Conservation (phyloP, 768 basidiomycete genomes). For the Tricholoma bakamatsutake region DNA sequence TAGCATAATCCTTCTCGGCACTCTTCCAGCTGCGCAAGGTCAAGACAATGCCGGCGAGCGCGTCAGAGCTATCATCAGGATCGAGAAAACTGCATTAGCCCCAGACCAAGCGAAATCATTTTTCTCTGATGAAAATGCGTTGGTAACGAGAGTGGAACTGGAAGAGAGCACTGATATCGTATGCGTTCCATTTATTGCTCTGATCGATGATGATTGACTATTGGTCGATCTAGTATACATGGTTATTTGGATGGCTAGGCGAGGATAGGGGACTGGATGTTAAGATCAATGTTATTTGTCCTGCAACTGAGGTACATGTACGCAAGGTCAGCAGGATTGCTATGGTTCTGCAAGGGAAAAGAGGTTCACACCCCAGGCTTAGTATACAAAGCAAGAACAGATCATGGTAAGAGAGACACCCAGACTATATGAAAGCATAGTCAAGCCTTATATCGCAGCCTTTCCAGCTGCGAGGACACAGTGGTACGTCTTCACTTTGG, state of each 20-base stretch:
- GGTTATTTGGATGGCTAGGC: constrained; percentile 68
- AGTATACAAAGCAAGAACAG: constrained; percentile 75
- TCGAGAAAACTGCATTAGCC: constrained; percentile 74
- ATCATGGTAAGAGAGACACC: constrained; percentile 83
- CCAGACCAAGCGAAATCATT: constrained; percentile 29
- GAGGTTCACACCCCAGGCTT: neutral
- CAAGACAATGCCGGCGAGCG: constrained; percentile 14
- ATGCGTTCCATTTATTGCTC: constrained; percentile 15
- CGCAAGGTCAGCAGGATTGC: constrained; percentile 50
- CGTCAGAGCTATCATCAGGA: constrained; percentile 61
- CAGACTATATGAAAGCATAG: constrained; percentile 60
- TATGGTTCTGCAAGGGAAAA: neutral
- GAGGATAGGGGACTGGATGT: constrained; percentile 50
- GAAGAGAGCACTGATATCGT: constrained; percentile 69
- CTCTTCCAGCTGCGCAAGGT: constrained; percentile 31
- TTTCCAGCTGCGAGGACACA: constrained; percentile 74
- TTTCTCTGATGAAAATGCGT: constrained; percentile 28
- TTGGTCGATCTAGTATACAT: constrained; percentile 56
- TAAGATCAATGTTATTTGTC: constrained; percentile 80
- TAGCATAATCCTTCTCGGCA: constrained; percentile 64
- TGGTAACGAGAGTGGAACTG: constrained; percentile 37
- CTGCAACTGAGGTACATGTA: constrained; percentile 88
- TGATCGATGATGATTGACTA: neutral
- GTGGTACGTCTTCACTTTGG: constrained; percentile 46
- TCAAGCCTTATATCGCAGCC: constrained; percentile 71